A percentile compares a stretch with the other conserved stretches of the same genome.
phyloP scores from a whole-genome alignment of 768 basidiomycete species.

The Glaciozyma martinii region DNA sequence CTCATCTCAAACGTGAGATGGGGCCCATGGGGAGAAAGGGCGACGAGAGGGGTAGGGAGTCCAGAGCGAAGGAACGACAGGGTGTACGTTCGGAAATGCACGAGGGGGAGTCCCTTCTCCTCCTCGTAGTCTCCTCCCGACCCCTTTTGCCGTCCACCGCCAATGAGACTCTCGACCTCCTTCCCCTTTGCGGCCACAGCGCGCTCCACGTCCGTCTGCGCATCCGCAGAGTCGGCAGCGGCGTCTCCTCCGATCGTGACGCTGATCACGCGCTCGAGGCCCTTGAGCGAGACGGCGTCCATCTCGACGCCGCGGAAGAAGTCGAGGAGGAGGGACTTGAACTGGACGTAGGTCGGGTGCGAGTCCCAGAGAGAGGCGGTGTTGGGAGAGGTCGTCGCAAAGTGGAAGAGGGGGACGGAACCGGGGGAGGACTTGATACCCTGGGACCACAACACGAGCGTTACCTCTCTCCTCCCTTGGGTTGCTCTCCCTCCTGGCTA shows the following conservation, averaged over 20 bases:
- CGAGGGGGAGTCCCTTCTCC: constrained; percentile 53
- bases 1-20: constrained; percentile 73
- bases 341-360: constrained; percentile 80
- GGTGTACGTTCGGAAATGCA: constrained; percentile 84
- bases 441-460: constrained; percentile 44
- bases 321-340: constrained; percentile 82
- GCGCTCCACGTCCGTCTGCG: constrained; percentile 10
- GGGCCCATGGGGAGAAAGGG: constrained; percentile 83
- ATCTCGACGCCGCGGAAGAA: constrained; percentile 79
- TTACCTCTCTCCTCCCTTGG: background rate
- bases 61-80: constrained; percentile 65
- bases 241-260: constrained; percentile 63
- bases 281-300: constrained; percentile 70
- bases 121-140: constrained; percentile 17
- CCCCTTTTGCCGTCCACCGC: background rate
- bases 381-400: constrained; percentile 46
- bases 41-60: constrained; percentile 66
- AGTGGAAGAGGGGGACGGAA: constrained; percentile 85
- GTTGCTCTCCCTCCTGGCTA: constrained; percentile 8
- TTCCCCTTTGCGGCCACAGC: constrained; percentile 19
- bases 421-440: constrained; percentile 81
- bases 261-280: constrained; percentile 80
- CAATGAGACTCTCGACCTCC: constrained; percentile 24
- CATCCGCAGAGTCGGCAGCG: constrained; percentile 35
- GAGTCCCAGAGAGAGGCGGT: constrained; percentile 82